phyloP scores from a whole-genome alignment of 371 early-diverging fungal genomes.

The Saksenaea oblongispora region DNA sequence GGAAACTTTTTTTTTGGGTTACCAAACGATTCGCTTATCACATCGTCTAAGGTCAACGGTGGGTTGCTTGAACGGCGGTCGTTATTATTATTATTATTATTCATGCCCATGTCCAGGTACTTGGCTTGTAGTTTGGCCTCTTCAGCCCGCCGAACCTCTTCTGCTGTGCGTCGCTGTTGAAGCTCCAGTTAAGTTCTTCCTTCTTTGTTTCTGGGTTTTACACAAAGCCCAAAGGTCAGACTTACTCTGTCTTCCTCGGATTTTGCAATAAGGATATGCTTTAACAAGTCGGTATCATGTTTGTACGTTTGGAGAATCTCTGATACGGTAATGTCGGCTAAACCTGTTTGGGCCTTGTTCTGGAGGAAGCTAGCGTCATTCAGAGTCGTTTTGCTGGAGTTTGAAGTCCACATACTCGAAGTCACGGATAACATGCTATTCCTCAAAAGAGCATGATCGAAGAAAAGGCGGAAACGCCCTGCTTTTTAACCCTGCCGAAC shows the following conservation, averaged over 20 bases:
- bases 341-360: constrained; percentile 13
- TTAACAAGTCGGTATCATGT: constrained; percentile 51
- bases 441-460: constrained; percentile 1
- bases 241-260: constrained; percentile 57
- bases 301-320: constrained; percentile 52
- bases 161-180: constrained; percentile 44
- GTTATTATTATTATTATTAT: constrained; percentile 24
- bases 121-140: constrained; percentile 44
- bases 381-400: constrained; percentile 4
- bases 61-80: constrained; percentile 24
- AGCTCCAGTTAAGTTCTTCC: background rate
- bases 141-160: constrained; percentile 46
- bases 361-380: background rate
- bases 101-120: constrained; percentile 42
- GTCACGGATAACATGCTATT: constrained; percentile 2
- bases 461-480: background rate
- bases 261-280: constrained; percentile 51
- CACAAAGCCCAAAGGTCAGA: background rate
- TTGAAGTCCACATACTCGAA: constrained; percentile 5
- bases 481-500: background rate
- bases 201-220: background rate
- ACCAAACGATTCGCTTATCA: constrained; percentile 19
- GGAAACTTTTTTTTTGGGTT: background rate
- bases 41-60: constrained; percentile 30
- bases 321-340: constrained; percentile 44